A percentile compares a stretch with the other conserved stretches of the same genome.
Evolutionary conservation across 805 yeast species (phyloP).

Genomic region (Barnettozyma sucrosica): DNA sequence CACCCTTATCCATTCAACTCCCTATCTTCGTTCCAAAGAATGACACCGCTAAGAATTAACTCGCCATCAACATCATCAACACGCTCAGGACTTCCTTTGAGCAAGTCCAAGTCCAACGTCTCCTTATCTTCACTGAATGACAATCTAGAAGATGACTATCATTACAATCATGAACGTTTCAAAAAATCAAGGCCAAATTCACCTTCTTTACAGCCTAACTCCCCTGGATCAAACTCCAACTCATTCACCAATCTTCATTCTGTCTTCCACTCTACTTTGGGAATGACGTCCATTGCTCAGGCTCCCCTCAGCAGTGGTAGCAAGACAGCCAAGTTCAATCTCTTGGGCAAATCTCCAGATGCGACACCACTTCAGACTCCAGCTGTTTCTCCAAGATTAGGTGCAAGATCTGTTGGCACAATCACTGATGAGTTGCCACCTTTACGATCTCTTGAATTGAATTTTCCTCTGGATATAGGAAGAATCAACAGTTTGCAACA

Average conservation of each 20-base stretch:
- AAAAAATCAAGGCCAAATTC: constrained; percentile 37
- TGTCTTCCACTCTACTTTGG: constrained; percentile 19
- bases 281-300: constrained; percentile 15
- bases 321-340: constrained; percentile 9
- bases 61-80: constrained; percentile 18
- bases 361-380: constrained; percentile 26
- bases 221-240: constrained; percentile 18
- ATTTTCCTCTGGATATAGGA: constrained; percentile 20
- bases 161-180: constrained; percentile 25
- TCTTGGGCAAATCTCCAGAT: constrained; percentile 26
- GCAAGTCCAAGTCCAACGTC: constrained; percentile 23
- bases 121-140: constrained; percentile 25
- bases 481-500: constrained; percentile 3
- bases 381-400: constrained; percentile 22
- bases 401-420: constrained; percentile 7
- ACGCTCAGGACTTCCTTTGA: constrained; percentile 16
- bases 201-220: constrained; percentile 23
- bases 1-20: constrained; percentile 32
- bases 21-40: constrained; percentile 49
- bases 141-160: constrained; percentile 39
- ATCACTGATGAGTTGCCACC: constrained; percentile 24
- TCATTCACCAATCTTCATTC: constrained; percentile 22
- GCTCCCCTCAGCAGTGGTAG: constrained; percentile 4
- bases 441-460: constrained; percentile 23
- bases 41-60: constrained; percentile 47